A percentile compares a stretch with the other conserved stretches of the same genome.
Evolutionary conservation across 192 early-diverging fungal species (phyloP).

Genomic region (Gonapodya prolifera): DNA sequence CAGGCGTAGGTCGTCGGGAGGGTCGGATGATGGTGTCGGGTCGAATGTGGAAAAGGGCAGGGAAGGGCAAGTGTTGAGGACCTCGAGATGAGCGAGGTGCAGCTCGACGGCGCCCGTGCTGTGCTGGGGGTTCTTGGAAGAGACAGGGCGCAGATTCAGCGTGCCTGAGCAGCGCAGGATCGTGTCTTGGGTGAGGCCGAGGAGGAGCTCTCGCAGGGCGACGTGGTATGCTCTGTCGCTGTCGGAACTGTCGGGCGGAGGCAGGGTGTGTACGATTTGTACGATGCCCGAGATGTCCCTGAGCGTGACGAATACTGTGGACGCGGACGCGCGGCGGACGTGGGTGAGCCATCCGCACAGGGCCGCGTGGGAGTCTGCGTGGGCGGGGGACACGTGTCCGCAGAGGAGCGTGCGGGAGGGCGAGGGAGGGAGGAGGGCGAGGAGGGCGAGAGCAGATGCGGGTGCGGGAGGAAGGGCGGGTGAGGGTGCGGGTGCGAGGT

Average conservation of each 20-base stretch:
- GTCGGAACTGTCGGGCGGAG: not conserved
- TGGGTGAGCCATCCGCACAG: not conserved
- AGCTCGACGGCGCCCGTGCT: conserved; percentile 62
- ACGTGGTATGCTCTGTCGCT: not conserved
- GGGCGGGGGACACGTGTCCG: not conserved
- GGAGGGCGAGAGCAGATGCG: not conserved
- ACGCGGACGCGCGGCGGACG: conserved; percentile 27
- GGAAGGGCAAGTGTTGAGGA: conserved; percentile 54
- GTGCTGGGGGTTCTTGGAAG: conserved; percentile 5
- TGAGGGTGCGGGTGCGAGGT: not conserved
- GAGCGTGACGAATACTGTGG: conserved; percentile 62
- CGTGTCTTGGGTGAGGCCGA: conserved; percentile 51
- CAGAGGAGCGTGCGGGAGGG: not conserved
- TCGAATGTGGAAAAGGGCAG: conserved; percentile 50
- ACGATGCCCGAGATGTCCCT: conserved; percentile 63
- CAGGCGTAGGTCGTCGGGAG: conserved; percentile 63
- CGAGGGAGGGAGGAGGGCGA: not conserved
- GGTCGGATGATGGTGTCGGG: conserved; percentile 17
- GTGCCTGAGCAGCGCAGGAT: conserved; percentile 55
- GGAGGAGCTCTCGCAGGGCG: conserved; percentile 21
- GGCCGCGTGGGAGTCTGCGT: not conserved
- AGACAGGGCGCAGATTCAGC: conserved; percentile 39
- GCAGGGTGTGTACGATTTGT: conserved; percentile 46
- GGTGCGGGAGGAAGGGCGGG: not conserved
- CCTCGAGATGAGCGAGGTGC: conserved; percentile 32